These are phyloP conservation scores for Oryza rufipogon DNA, from an alignment of 176 grass and related monocot genomes.

Conservation along the genomic window DNA sequence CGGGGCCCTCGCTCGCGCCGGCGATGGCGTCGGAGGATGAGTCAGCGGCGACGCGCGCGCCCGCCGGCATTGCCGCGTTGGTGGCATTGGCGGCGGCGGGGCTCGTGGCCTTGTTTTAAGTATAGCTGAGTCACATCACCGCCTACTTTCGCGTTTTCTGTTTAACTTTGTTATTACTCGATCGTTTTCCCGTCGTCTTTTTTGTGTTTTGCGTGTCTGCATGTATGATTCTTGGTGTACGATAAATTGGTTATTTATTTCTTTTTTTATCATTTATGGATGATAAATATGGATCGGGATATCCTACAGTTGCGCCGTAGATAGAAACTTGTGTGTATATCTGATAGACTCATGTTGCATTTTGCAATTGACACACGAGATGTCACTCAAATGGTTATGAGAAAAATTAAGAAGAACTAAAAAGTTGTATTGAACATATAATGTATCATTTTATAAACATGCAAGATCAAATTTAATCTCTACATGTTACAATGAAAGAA, in stretches of 20 bases:
- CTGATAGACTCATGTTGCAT: background rate
- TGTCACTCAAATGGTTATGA: no score
- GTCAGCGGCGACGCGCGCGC: conserved; percentile 9
- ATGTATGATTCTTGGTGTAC: conserved; percentile 47
- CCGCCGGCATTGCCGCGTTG: conserved; percentile 28
- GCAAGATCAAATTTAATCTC: no score
- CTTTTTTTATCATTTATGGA: conserved; percentile 8
- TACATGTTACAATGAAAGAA: no score
- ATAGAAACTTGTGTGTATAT: background rate
- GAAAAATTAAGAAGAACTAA: no score
- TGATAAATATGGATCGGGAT: background rate
- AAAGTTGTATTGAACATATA: no score
- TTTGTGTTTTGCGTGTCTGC: background rate
- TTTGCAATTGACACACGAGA: background rate
- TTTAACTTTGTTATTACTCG: conserved; percentile 27
- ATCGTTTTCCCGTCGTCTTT: background rate
- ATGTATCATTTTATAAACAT: no score
- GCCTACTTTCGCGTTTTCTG: background rate
- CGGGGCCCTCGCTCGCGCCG: conserved; percentile 22
- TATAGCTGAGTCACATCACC: background rate
- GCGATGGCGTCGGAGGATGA: conserved; percentile 14
- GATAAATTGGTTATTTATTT: conserved; percentile 49
- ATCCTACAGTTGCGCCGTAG: background rate
- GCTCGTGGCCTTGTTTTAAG: conserved; percentile 49
- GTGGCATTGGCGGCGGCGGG: conserved; percentile 44